These are phyloP conservation scores for Cinnamomum chago DNA, from an alignment of 164 flowering plant species.

Conservation along the genomic window DNA sequence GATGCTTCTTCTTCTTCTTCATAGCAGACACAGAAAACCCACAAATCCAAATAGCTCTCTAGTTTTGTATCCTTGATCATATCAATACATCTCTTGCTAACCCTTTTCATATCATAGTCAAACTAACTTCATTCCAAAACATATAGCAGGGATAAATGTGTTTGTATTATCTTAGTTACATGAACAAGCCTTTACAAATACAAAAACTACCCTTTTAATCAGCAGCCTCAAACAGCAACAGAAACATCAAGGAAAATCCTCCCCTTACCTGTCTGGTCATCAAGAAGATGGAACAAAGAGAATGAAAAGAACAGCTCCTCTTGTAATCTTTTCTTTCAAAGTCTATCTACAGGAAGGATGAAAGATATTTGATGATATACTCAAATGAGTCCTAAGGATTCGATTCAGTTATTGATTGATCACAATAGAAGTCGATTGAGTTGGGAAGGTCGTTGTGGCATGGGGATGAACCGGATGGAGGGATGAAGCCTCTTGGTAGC, in stretches of 20 bases:
- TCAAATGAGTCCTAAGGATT: background rate
- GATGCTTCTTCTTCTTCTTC: too few species aligned
- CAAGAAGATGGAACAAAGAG: background rate
- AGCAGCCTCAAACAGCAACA: background rate
- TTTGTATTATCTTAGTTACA: background rate
- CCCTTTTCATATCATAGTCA: background rate
- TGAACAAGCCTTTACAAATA: conserved; percentile 4
- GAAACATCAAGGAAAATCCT: background rate
- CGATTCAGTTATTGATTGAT: background rate
- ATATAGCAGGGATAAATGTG: conserved; percentile 5
- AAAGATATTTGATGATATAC: too few species aligned
- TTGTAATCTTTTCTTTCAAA: background rate
- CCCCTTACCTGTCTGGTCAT: background rate
- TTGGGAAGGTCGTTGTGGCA: conserved; percentile 56
- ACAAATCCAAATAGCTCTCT: background rate
- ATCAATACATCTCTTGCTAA: background rate
- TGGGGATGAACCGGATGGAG: conserved; percentile 66
- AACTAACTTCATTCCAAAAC: conserved; percentile 4
- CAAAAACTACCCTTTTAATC: background rate
- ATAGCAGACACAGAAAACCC: background rate
- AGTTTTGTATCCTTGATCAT: background rate
- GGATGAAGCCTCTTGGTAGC: conserved; percentile 70
- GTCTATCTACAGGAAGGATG: background rate
- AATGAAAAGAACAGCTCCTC: background rate
- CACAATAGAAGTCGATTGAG: conserved; percentile 36